Percentiles rank a stretch among this genome's conserved stretches.
Evolutionary conservation across 805 yeast genomes (phyloP).

Genomic region (Millerozyma acaciae): DNA sequence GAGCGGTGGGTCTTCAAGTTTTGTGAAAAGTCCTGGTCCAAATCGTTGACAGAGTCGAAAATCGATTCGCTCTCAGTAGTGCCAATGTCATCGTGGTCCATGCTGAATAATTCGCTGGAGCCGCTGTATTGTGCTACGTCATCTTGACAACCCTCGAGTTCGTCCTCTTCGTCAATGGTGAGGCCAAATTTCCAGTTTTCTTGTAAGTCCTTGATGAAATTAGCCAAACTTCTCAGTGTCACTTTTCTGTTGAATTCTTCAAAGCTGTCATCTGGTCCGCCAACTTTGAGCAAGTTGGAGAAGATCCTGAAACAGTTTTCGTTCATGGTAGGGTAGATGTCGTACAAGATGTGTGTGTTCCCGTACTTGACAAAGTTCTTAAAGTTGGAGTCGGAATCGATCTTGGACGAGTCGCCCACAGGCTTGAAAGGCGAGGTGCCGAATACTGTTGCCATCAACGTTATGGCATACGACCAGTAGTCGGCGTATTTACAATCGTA

Average conservation of each 20-base stretch:
- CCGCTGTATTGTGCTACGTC: constrained; percentile 11
- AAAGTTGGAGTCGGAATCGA: constrained; percentile 40
- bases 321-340: constrained; percentile 47
- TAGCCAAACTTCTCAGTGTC: constrained; percentile 30
- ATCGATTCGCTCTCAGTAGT: neutral
- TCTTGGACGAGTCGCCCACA: constrained; percentile 10
- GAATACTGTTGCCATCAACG: constrained; percentile 46
- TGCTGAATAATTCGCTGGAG: constrained; percentile 31
- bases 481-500: constrained; percentile 49
- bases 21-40: constrained; percentile 4
- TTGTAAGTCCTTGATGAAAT: constrained; percentile 28
- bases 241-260: constrained; percentile 19
- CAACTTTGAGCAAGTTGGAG: constrained; percentile 35
- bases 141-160: constrained; percentile 9
- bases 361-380: constrained; percentile 35
- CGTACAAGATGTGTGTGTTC: constrained; percentile 41
- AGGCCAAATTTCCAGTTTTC: constrained; percentile 37
- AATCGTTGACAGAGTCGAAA: constrained; percentile 4
- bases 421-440: constrained; percentile 53
- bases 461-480: constrained; percentile 53
- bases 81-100: constrained; percentile 25
- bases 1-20: constrained; percentile 2
- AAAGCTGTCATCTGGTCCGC: constrained; percentile 32
- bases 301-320: constrained; percentile 39
- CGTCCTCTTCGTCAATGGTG: constrained; percentile 45